Percentiles rank a stretch among this genome's conserved stretches.
Conservation (phyloP, 495 filamentous ascomycete genomes). For the Aspergillus mulundensis region DNA sequence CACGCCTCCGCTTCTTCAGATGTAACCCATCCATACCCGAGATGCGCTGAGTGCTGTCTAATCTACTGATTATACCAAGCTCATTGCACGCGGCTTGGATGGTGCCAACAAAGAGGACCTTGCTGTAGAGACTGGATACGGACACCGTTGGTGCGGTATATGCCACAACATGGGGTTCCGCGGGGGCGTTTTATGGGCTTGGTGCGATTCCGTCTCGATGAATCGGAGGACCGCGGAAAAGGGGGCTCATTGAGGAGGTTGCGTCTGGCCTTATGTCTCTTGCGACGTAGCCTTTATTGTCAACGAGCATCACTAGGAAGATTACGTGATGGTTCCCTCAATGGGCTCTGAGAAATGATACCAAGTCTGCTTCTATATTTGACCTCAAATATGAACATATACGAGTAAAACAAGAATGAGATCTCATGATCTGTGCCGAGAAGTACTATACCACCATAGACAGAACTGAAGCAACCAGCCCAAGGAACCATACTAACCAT, state of each 20-base stretch:
- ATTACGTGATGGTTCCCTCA: no score
- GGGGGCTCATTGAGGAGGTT: slow-evolving; percentile 17
- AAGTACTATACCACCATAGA: no score
- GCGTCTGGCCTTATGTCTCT: no score
- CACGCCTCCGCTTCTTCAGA: slow-evolving; percentile 25
- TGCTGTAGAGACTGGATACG: slow-evolving; percentile 29
- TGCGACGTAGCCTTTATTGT: no score
- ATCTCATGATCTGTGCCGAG: no score
- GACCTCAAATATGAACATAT: no score
- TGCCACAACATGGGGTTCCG: slow-evolving; percentile 46
- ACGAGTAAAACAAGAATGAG: no score
- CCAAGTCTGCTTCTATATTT: no score
- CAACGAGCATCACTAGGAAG: no score
- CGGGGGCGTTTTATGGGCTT: slow-evolving; percentile 42
- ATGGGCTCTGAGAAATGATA: no score
- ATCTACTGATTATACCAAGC: slow-evolving; percentile 35
- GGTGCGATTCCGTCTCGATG: slow-evolving; percentile 32
- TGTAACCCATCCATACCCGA: slow-evolving; percentile 38
- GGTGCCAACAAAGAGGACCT: slow-evolving; percentile 21
- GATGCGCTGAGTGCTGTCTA: slow-evolving; percentile 39
- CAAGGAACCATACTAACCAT: no score
- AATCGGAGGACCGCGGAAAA: slow-evolving; percentile 29
- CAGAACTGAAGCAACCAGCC: no score
- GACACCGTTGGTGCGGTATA: slow-evolving; percentile 50
- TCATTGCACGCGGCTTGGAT: slow-evolving; percentile 7